Percentiles rank a stretch among this genome's conserved stretches.
Conservation (phyloP, 202 grass and related monocot species). For the Carex sylvatica region DNA sequence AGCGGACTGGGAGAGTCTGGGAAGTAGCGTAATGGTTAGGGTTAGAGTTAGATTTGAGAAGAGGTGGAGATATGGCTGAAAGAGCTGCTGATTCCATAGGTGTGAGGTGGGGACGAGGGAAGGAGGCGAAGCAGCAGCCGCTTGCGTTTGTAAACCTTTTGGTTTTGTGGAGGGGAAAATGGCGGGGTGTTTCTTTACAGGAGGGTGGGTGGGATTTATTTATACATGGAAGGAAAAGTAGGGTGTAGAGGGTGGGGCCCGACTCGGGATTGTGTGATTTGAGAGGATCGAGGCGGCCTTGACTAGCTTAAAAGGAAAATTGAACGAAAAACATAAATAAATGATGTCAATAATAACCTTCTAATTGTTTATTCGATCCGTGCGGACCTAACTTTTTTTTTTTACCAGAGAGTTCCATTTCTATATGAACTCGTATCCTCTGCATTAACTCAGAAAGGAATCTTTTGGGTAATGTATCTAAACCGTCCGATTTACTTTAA, state of each 20-base stretch:
- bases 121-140: not conserved
- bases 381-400: too few species aligned
- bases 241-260: not conserved
- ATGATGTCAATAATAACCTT: too few species aligned
- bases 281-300: conserved; percentile 8
- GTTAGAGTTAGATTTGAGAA: conserved; percentile 17
- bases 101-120: not conserved
- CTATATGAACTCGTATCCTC: too few species aligned
- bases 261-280: conserved; percentile 22
- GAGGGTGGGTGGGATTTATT: not conserved
- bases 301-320: not conserved
- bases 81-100: conserved; percentile 34
- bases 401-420: too few species aligned
- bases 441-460: too few species aligned
- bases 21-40: conserved; percentile 11
- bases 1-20: not conserved
- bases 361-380: too few species aligned
- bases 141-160: not conserved
- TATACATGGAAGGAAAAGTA: not conserved
- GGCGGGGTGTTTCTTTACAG: not conserved
- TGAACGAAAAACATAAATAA: not conserved
- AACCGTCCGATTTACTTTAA: too few species aligned
- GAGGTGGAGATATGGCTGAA: not conserved
- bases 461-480: too few species aligned
- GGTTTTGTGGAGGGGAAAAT: conserved; percentile 28